These are phyloP conservation scores for Tetrapisispora taiwanensis DNA, from an alignment of 805 yeast genomes.

Conservation along the genomic window DNA sequence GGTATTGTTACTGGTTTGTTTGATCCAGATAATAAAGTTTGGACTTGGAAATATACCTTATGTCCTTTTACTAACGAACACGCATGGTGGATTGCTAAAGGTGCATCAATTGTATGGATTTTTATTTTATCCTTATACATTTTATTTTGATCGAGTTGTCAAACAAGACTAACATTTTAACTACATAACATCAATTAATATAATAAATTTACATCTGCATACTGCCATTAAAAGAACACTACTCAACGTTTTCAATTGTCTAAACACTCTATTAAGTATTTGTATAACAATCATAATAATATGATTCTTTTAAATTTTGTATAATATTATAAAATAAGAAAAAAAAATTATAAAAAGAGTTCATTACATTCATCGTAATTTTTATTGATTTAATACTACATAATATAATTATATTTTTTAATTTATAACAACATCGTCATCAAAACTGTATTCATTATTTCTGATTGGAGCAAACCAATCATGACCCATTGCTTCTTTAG, in stretches of 20 bases:
- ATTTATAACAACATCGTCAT: not conserved
- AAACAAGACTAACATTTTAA: too few species aligned
- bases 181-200: too few species aligned
- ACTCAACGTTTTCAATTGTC: too few species aligned
- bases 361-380: not conserved
- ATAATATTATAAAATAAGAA: too few species aligned
- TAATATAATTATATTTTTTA: not conserved
- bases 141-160: slow-evolving; percentile 4
- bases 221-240: too few species aligned
- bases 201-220: too few species aligned
- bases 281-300: too few species aligned
- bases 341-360: too few species aligned
- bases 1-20: slow-evolving; percentile 76
- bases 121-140: slow-evolving; percentile 29
- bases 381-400: not conserved
- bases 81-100: slow-evolving; percentile 88
- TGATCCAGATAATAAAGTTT: slow-evolving; percentile 31
- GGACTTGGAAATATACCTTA: slow-evolving; percentile 61
- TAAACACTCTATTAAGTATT: too few species aligned
- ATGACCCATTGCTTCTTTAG: slow-evolving; percentile 79
- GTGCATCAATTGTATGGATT: slow-evolving; percentile 35
- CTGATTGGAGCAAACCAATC: slow-evolving; percentile 23
- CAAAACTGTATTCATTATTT: slow-evolving; percentile 3
- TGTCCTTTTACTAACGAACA: slow-evolving; percentile 86
- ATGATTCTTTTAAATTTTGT: too few species aligned